A percentile compares a stretch with the other conserved stretches of the same genome.
Evolutionary conservation across 176 grass and related monocot genomes (phyloP).

Genomic region (Microstegium vimineum): DNA sequence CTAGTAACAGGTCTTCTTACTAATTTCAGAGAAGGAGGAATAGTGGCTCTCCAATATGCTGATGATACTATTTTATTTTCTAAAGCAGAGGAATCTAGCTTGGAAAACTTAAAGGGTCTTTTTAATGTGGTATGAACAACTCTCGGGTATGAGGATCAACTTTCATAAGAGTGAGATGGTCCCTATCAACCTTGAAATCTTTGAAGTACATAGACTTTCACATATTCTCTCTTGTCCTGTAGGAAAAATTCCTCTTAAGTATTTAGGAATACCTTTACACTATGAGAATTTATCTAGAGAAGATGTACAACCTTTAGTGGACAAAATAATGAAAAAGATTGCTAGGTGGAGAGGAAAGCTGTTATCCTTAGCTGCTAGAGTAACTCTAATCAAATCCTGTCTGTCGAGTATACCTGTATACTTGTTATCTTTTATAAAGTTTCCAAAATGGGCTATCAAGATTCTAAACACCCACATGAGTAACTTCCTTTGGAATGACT

Average conservation of each 20-base stretch:
- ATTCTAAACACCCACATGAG: neutral
- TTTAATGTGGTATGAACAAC: neutral
- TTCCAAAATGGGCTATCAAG: neutral
- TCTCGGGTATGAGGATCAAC: no score
- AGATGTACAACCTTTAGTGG: no score
- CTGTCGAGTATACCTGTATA: neutral
- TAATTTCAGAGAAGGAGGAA: neutral
- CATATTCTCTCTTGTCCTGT: no score
- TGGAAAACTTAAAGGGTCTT: neutral
- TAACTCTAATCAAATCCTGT: neutral
- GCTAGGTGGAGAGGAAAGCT: no score
- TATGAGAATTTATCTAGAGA: no score
- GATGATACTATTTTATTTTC: neutral
- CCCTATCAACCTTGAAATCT: no score
- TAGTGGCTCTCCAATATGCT: neutral
- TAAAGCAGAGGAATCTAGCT: rapidly evolving
- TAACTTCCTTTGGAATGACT: neutral
- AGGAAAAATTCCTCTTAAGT: no score
- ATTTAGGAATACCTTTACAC: no score
- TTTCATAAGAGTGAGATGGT: no score
- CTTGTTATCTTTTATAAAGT: neutral
- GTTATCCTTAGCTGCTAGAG: no score
- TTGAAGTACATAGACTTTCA: no score
- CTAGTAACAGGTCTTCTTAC: rapidly evolving
- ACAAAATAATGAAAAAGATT: no score